Evolutionary conservation across 2,329 filamentous ascomycete species (phyloP).

Genomic region (Phyllosticta citriasiana): DNA sequence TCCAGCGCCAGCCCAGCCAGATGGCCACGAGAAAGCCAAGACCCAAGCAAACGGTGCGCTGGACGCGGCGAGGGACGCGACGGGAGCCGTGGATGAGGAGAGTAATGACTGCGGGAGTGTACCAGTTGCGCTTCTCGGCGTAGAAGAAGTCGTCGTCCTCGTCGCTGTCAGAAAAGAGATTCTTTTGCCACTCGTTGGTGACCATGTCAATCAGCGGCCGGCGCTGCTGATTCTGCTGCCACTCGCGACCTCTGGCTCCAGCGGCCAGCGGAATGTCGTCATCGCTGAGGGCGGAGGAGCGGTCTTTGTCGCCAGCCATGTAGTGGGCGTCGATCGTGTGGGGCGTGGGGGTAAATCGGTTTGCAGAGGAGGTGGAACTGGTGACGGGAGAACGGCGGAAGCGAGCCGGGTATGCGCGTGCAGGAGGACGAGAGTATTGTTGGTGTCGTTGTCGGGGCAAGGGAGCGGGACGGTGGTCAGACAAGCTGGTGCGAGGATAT

Average conservation of each 20-base stretch:
- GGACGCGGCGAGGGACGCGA: slow-evolving; percentile 25
- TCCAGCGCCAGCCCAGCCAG: slow-evolving; percentile 28
- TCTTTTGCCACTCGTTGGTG: slow-evolving; percentile 16
- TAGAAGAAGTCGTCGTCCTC: slow-evolving; percentile 31
- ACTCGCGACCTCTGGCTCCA: neutral
- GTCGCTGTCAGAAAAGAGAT: slow-evolving; percentile 28
- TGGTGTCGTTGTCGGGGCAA: neutral
- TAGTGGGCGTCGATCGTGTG: slow-evolving; percentile 1
- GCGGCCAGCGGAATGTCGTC: slow-evolving; percentile 1
- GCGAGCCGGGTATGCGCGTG: neutral
- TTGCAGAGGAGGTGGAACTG: neutral
- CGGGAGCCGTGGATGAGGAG: slow-evolving; percentile 14
- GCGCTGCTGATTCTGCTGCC: slow-evolving; percentile 6
- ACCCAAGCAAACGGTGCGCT: slow-evolving; percentile 15
- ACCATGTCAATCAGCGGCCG: slow-evolving; percentile 16
- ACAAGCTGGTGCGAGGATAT: neutral
- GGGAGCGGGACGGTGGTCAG: neutral
- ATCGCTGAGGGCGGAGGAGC: slow-evolving; percentile 2
- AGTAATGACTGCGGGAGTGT: slow-evolving; percentile 23
- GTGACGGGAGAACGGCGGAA: neutral
- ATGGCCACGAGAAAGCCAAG: slow-evolving; percentile 10
- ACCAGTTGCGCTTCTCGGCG: slow-evolving; percentile 23
- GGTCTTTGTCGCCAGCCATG: slow-evolving; percentile 5
- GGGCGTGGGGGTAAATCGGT: neutral
- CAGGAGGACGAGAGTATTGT: neutral